phyloP scores from a whole-genome alignment of 2,329 filamentous ascomycete genomes.

The Fusarium sp. region DNA sequence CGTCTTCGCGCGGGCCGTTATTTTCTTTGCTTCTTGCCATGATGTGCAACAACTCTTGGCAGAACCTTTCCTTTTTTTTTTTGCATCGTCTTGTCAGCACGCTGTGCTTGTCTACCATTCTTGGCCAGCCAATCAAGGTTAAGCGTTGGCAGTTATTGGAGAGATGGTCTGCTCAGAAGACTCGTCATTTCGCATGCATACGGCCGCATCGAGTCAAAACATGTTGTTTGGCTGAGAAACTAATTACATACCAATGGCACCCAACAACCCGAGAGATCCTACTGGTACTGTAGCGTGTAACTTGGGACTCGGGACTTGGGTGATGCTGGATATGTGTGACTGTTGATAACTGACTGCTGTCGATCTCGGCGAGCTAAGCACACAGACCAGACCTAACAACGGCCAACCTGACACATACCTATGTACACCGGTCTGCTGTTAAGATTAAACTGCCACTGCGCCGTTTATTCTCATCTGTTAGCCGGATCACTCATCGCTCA shows the following conservation, averaged over 20 bases:
- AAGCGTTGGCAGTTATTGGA: background rate
- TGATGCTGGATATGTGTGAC: background rate
- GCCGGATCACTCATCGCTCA: constrained; percentile 15
- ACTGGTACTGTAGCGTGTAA: background rate
- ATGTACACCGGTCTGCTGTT: background rate
- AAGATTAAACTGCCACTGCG: constrained; percentile 1
- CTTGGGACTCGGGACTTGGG: too few species aligned
- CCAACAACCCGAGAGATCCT: background rate
- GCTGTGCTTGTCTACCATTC: background rate
- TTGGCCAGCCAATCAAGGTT: background rate
- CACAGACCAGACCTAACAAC: constrained; percentile 20
- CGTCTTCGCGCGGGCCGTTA: background rate
- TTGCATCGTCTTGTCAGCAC: background rate
- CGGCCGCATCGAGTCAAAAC: background rate
- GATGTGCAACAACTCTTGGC: constrained; percentile 17
- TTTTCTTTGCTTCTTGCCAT: background rate
- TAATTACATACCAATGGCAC: constrained; percentile 28
- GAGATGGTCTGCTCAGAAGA: constrained; percentile 8
- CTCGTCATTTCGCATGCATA: constrained; percentile 20
- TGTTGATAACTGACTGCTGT: background rate
- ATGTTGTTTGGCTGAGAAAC: constrained; percentile 16
- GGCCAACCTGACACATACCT: constrained; percentile 30
- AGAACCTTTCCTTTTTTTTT: background rate
- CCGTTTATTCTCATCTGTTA: constrained; percentile 3
- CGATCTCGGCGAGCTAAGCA: constrained; percentile 3